Evolutionary conservation across 108 stramenopile genomes (phyloP).

Genomic region (Cyclotella choctawhatcheeana): DNA sequence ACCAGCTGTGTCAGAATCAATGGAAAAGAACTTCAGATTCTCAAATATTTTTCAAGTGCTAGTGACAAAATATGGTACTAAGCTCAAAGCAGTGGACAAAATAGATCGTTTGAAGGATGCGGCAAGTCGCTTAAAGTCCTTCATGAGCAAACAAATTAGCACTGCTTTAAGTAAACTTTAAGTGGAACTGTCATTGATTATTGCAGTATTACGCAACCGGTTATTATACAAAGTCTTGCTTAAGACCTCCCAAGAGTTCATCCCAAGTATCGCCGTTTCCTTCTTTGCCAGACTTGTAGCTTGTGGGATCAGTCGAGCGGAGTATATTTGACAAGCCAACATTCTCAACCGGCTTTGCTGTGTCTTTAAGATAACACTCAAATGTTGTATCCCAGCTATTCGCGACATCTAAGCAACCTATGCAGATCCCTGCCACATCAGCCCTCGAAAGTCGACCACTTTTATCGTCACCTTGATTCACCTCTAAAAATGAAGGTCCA

Average conservation of each 20-base stretch:
- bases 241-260: constrained; percentile 64
- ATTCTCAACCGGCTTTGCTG: constrained; percentile 62
- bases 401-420: constrained; percentile 52
- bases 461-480: constrained; percentile 87
- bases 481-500: constrained; percentile 57
- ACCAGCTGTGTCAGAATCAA: background rate
- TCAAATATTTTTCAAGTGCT: constrained; percentile 38
- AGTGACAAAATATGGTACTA: constrained; percentile 34
- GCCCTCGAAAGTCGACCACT: constrained; percentile 73
- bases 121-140: constrained; percentile 25
- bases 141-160: constrained; percentile 35
- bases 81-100: constrained; percentile 1
- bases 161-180: background rate
- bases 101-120: background rate
- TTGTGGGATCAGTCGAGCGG: constrained; percentile 46
- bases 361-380: constrained; percentile 80
- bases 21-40: constrained; percentile 42
- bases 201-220: too few species aligned
- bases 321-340: constrained; percentile 71
- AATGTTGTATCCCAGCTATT: constrained; percentile 65
- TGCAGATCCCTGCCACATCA: constrained; percentile 76
- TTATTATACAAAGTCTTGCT: constrained; percentile 49
- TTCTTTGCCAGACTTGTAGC: constrained; percentile 60
- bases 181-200: too few species aligned
- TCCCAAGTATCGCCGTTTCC: constrained; percentile 64